Conservation (phyloP, 306 rosid genomes). For the Sechiopsis laciniata region DNA sequence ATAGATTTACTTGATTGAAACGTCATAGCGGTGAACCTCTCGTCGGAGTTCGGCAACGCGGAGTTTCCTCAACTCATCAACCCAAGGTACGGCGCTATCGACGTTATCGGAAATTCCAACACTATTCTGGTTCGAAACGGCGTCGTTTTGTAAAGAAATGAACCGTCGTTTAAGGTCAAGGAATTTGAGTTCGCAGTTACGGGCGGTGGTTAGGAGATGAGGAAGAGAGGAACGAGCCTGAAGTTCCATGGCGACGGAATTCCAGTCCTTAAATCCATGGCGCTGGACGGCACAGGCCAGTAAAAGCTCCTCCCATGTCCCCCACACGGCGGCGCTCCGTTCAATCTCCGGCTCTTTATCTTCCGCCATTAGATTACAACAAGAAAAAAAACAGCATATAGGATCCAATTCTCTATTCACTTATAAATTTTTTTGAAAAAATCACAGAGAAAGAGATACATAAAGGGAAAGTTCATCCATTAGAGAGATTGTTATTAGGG, state of each 20-base stretch:
- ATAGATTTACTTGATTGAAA: conserved; percentile 50
- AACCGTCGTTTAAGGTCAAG: conserved; percentile 61
- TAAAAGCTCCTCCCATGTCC: conserved; percentile 72
- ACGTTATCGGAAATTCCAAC: conserved; percentile 19
- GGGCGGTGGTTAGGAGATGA: conserved; percentile 45
- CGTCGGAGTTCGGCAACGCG: conserved; percentile 69
- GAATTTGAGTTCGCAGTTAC: conserved; percentile 51
- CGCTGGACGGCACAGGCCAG: conserved; percentile 67
- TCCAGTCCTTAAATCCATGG: conserved; percentile 69
- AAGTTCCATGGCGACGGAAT: conserved; percentile 55
- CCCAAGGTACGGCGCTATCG: conserved; percentile 52
- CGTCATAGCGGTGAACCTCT: conserved; percentile 59
- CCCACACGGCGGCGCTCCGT: conserved; percentile 41
- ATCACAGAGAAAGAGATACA: background rate
- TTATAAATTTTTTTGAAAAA: background rate
- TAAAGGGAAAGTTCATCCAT: background rate
- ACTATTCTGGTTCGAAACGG: conserved; percentile 27
- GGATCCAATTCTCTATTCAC: conserved; percentile 4
- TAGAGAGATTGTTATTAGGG: conserved; percentile 18
- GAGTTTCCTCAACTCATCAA: conserved; percentile 52
- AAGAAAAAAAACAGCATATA: background rate
- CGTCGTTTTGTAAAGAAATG: conserved; percentile 29
- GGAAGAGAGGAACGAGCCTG: conserved; percentile 54
- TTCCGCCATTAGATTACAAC: conserved; percentile 20
- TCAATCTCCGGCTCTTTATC: conserved; percentile 11